Conservation (phyloP, 73 alveolate genomes). For the Uronychia binucleata region DNA sequence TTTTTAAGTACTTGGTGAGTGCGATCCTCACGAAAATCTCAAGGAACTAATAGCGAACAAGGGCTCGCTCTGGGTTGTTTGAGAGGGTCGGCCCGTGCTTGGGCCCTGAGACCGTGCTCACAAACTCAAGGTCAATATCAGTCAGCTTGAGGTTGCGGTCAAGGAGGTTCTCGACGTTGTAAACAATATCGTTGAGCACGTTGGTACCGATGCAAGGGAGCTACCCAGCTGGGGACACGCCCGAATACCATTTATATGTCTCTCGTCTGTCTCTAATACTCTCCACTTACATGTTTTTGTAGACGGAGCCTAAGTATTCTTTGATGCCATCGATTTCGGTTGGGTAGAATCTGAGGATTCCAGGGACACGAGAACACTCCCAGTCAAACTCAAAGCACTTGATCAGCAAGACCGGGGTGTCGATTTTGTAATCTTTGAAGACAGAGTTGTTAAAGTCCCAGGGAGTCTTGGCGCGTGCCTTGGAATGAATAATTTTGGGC, state of each 20-base stretch:
- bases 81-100: conserved; percentile 35
- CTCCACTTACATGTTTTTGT: not conserved
- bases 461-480: conserved; percentile 46
- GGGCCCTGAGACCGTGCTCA: conserved; percentile 45
- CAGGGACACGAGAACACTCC: conserved; percentile 53
- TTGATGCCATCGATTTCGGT: conserved; percentile 28
- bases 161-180: conserved; percentile 4
- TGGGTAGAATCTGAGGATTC: not conserved
- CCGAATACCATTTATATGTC: conserved; percentile 61
- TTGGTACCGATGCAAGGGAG: conserved; percentile 61
- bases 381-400: conserved; percentile 84
- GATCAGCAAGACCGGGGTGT: conserved; percentile 57
- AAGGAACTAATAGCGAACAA: conserved; percentile 67
- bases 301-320: conserved; percentile 23
- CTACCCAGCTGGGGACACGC: conserved; percentile 55
- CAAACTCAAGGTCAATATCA: conserved; percentile 43
- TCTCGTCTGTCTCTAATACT: conserved; percentile 21
- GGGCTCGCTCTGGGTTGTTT: conserved; percentile 60
- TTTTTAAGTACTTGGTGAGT: conserved; percentile 52
- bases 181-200: conserved; percentile 52
- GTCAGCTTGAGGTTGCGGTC: conserved; percentile 28
- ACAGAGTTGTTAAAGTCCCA: conserved; percentile 70
- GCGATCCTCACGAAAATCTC: conserved; percentile 73
- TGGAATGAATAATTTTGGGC: conserved; percentile 14
- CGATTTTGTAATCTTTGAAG: conserved; percentile 72